Conservation (phyloP, 1,139 yeast species). For the Meyerozyma carpophila region DNA sequence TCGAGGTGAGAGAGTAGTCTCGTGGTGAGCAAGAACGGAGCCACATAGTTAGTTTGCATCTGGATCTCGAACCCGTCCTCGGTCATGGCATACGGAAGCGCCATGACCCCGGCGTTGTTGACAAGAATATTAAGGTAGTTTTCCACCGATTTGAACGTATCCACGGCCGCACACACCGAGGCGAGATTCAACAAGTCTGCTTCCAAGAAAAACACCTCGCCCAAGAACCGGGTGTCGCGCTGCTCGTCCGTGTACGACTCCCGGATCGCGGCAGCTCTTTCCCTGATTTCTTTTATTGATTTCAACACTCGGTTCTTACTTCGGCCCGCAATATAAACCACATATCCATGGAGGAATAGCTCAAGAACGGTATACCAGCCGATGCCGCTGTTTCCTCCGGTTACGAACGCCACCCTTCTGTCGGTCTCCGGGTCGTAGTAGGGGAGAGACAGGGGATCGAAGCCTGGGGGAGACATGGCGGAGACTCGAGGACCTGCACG, state of each 20-base stretch:
- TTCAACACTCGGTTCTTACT: slow-evolving; percentile 28
- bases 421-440: slow-evolving; percentile 29
- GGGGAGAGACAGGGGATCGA: slow-evolving; percentile 24
- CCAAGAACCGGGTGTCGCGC: slow-evolving; percentile 28
- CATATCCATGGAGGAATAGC: slow-evolving; percentile 38
- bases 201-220: slow-evolving; percentile 54
- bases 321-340: slow-evolving; percentile 39
- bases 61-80: slow-evolving; percentile 75
- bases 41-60: slow-evolving; percentile 70
- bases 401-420: slow-evolving; percentile 35
- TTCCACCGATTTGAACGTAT: slow-evolving; percentile 45
- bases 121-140: slow-evolving; percentile 54
- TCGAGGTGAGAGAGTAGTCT: slow-evolving; percentile 53
- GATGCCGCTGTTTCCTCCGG: slow-evolving; percentile 44
- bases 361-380: slow-evolving; percentile 40
- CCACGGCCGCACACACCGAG: slow-evolving; percentile 54
- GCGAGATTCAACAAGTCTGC: slow-evolving; percentile 58
- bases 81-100: slow-evolving; percentile 60
- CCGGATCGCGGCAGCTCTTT: slow-evolving; percentile 6
- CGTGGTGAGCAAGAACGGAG: slow-evolving; percentile 69
- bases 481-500: neutral
- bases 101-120: slow-evolving; percentile 83
- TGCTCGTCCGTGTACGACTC: slow-evolving; percentile 6
- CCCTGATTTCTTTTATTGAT: slow-evolving; percentile 31
- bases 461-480: slow-evolving; percentile 4